Percentiles rank a stretch among this genome's conserved stretches.
These are phyloP conservation scores for Cryoendolithus antarcticus DNA, from an alignment of 2,329 filamentous ascomycete genomes.

Conservation along the genomic window DNA sequence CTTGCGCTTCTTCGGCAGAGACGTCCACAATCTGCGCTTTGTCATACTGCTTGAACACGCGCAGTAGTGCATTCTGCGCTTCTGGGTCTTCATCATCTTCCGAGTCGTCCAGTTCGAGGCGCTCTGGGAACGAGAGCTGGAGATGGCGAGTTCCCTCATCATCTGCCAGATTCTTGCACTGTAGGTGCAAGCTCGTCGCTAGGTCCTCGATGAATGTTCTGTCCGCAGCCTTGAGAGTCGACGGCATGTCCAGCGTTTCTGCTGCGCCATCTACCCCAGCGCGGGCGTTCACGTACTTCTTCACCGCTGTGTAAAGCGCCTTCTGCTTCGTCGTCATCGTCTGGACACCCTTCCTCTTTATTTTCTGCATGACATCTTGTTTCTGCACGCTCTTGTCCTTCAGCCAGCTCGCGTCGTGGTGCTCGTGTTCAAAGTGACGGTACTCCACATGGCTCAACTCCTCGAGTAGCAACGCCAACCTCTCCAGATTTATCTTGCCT, in stretches of 20 bases:
- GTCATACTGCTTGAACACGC: constrained; percentile 82
- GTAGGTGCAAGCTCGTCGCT: constrained; percentile 54
- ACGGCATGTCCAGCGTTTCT: constrained; percentile 58
- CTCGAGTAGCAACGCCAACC: constrained; percentile 64
- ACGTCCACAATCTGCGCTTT: constrained; percentile 76
- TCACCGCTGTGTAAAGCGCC: constrained; percentile 68
- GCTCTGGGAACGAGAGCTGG: constrained; percentile 48
- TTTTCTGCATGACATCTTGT: constrained; percentile 51
- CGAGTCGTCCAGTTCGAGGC: constrained; percentile 36
- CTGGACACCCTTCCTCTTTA: constrained; percentile 48
- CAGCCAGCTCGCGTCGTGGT: constrained; percentile 82
- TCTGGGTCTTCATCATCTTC: constrained; percentile 71
- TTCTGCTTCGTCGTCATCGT: constrained; percentile 71
- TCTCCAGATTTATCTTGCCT: constrained; percentile 77
- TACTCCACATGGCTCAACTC: constrained; percentile 82
- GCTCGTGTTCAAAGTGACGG: constrained; percentile 84
- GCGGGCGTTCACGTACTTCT: constrained; percentile 66
- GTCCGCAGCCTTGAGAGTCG: constrained; percentile 65
- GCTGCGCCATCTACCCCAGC: constrained; percentile 36
- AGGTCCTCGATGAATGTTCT: constrained; percentile 87
- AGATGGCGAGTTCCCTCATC: constrained; percentile 55
- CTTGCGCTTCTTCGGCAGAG: constrained; percentile 65
- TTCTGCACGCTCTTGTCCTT: constrained; percentile 70
- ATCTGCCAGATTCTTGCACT: constrained; percentile 52
- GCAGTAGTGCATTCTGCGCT: constrained; percentile 65